Evolutionary conservation across 345 rosid species (phyloP), one percentile per base, ranked within the genome.

Genomic region (Cochlearia excelsa): DNA sequence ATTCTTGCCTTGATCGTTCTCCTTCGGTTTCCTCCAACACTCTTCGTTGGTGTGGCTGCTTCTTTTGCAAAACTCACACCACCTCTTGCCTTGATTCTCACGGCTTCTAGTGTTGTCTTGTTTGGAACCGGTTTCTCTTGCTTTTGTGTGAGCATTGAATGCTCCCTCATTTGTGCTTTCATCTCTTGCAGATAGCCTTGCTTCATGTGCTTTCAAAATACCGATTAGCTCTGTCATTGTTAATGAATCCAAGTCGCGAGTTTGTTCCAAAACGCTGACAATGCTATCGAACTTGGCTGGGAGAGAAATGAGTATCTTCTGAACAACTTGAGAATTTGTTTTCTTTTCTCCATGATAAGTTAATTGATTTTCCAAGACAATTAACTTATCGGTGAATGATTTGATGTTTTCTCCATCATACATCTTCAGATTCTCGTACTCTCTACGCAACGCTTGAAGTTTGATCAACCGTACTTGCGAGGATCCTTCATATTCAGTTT

Each of bases 291-390:
- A 42, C 6, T 28, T 56, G 38, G 61, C 28, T 3, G 48, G 37
- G 4, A 42, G 46, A 39, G 46, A 54, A 6, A 54, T 54, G 46
- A 54, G 34, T 9, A 54, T 39, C 33, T 54, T 54, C 2, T 54
- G 59, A 1, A 54, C 6, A 5, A 26, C 2, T 4, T 54, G 46
- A 5, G 1, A 4, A 0, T 56, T 4, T 0, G 28, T 9, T 0
- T 42, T 29, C 48, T 41, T 41, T n/a, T n/a, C n/a, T n/a, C n/a
- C n/a, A n/a, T n/a, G n/a, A n/a, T n/a, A n/a, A n/a, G n/a, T n/a
- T n/a, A n/a, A n/a, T n/a, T n/a, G n/a, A n/a, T 9, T 56, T 37
- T 10, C 61, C 48, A 54, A 38, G 6, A 9, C 2, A 39, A 54
- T 39, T 39, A 40, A 9, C 7, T 50, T 50, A 50, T 50, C 54